Evolutionary conservation across 805 yeast species (phyloP).

Genomic region (Candida vartiovaarae): DNA sequence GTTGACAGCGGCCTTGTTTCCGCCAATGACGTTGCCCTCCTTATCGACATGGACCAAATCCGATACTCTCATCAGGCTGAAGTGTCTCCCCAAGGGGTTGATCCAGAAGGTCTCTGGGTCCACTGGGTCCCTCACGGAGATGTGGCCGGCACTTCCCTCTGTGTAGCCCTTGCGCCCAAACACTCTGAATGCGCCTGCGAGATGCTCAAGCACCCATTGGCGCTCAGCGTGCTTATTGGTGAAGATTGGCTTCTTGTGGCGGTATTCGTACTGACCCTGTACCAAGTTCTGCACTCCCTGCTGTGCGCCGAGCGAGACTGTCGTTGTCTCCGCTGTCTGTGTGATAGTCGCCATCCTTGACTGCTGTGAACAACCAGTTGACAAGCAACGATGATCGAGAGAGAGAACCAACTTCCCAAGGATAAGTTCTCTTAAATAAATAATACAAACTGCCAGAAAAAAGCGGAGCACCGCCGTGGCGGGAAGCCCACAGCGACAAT

Average conservation of each 20-base stretch:
- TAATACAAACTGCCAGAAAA: no score
- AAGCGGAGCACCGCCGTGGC: no score
- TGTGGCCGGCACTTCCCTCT: constrained; percentile 83
- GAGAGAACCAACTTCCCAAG: no score
- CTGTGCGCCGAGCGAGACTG: constrained; percentile 15
- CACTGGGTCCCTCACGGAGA: constrained; percentile 78
- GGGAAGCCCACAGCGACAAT: no score
- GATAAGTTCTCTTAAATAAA: no score
- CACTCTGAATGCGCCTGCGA: constrained; percentile 81
- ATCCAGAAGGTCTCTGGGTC: constrained; percentile 82
- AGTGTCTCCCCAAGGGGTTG: constrained; percentile 80
- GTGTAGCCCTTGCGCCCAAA: constrained; percentile 73
- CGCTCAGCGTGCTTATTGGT: constrained; percentile 42
- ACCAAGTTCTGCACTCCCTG: constrained; percentile 57
- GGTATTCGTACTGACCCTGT: constrained; percentile 40
- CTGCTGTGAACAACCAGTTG: no score
- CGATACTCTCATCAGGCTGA: constrained; percentile 48
- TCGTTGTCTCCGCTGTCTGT: no score
- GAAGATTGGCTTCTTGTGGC: constrained; percentile 47
- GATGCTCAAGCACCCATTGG: constrained; percentile 55
- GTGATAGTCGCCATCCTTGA: no score
- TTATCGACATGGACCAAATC: constrained; percentile 62
- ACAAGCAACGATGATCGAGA: no score
- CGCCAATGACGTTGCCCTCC: constrained; percentile 54
- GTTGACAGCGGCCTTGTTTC: constrained; percentile 50